Percentiles rank a stretch among this genome's conserved stretches.
Evolutionary conservation across 2,329 filamentous ascomycete species (phyloP).

Genomic region (Seiridium unicorne): DNA sequence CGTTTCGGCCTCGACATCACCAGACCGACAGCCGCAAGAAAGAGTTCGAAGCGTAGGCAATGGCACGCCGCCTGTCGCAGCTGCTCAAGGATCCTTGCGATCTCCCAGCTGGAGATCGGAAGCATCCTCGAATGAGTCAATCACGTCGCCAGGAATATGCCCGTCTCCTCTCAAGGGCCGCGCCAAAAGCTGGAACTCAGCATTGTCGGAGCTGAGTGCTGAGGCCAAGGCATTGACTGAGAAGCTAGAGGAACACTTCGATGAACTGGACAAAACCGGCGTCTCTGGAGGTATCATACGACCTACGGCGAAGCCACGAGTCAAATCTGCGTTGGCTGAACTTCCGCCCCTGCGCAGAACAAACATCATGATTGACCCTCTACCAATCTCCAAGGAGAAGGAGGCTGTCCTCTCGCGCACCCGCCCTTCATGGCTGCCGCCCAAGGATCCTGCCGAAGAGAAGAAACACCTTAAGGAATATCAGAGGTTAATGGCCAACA

Average conservation of each 20-base stretch:
- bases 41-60: constrained; percentile 59
- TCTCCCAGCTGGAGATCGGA: constrained; percentile 55
- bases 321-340: constrained; percentile 67
- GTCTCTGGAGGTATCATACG: constrained; percentile 15
- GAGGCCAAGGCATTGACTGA: constrained; percentile 76
- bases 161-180: constrained; percentile 49
- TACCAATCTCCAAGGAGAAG: constrained; percentile 84
- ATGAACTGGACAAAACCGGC: constrained; percentile 53
- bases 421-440: constrained; percentile 79
- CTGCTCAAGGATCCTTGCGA: constrained; percentile 58
- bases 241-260: constrained; percentile 76
- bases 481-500: constrained; percentile 74
- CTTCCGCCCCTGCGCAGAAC: constrained; percentile 68
- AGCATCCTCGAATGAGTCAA: constrained; percentile 27
- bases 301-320: constrained; percentile 44
- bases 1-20: constrained; percentile 52
- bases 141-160: constrained; percentile 29
- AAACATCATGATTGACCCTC: constrained; percentile 80
- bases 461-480: constrained; percentile 83
- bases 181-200: constrained; percentile 73
- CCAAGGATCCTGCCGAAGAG: constrained; percentile 88
- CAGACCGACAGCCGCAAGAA: constrained; percentile 49
- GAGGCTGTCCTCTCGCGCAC: constrained; percentile 80
- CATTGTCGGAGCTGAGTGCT: constrained; percentile 64
- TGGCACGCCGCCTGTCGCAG: constrained; percentile 59